Percentiles rank a stretch among this genome's conserved stretches.
These are phyloP conservation scores for Tetracentron sinense DNA, from an alignment of 164 flowering plant genomes.

Conservation along the genomic window DNA sequence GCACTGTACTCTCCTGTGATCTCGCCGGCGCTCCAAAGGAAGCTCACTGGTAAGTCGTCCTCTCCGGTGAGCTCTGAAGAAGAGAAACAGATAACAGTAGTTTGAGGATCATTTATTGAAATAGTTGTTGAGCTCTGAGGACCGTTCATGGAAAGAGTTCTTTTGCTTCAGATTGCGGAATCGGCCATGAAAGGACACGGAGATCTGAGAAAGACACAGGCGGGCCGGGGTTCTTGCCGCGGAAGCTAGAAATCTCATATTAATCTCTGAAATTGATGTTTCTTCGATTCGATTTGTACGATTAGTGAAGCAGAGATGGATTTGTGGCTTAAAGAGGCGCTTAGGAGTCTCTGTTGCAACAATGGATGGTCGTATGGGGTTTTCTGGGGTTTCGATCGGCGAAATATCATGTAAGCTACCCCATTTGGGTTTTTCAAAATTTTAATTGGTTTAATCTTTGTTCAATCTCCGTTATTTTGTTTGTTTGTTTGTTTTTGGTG, in stretches of 20 bases:
- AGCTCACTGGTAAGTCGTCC: too few relatives aligned
- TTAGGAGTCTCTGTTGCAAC: conserved; percentile 52
- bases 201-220: conserved; percentile 19
- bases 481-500: conserved; percentile 3
- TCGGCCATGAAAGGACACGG: conserved; percentile 9
- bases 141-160: conserved; percentile 19
- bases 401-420: conserved; percentile 55
- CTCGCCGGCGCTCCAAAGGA: too few relatives aligned
- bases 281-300: conserved; percentile 2
- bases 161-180: conserved; percentile 10
- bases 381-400: conserved; percentile 62
- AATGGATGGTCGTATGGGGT: conserved; percentile 77
- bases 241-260: conserved; percentile 15
- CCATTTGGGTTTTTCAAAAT: not conserved
- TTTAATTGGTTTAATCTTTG: not conserved
- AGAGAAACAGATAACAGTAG: too few relatives aligned
- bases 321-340: conserved; percentile 34
- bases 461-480: not conserved
- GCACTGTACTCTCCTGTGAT: too few relatives aligned
- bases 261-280: not conserved
- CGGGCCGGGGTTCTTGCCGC: conserved; percentile 29
- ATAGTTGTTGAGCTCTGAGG: not conserved
- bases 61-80: not conserved
- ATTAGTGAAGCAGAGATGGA: conserved; percentile 17
- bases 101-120: not conserved